phyloP scores from a whole-genome alignment of 225 moss, liverwort and hornwort species.

The Takakia lepidozioides region DNA sequence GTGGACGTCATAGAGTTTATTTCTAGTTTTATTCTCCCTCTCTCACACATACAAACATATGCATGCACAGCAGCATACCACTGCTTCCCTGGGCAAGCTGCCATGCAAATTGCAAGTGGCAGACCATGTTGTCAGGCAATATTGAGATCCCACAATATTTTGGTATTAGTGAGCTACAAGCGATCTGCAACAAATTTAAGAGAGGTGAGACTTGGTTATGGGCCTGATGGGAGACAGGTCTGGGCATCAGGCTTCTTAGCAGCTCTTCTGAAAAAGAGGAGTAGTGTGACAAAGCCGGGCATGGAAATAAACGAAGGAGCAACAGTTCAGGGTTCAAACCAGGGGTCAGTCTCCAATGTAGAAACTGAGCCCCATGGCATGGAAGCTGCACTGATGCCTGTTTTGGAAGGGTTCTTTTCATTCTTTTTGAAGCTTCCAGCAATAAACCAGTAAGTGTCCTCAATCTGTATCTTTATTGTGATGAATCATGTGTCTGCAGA shows the following conservation, averaged over 20 bases:
- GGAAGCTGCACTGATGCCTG: slow-evolving; percentile 60
- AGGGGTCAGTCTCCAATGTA: slow-evolving; percentile 26
- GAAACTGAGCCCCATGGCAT: slow-evolving; percentile 41
- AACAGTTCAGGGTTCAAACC: slow-evolving; percentile 18
- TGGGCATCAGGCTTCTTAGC: slow-evolving; percentile 98
- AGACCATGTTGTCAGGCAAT: too few species aligned
- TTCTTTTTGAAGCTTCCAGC: slow-evolving; percentile 78
- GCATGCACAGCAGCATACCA: too few species aligned
- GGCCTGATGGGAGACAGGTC: slow-evolving; percentile 24
- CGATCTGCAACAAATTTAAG: too few species aligned
- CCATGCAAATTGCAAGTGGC: too few species aligned
- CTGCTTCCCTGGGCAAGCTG: too few species aligned
- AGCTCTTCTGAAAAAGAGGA: slow-evolving; percentile 80
- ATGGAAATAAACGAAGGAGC: slow-evolving; percentile 34
- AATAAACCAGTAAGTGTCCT: slow-evolving; percentile 38
- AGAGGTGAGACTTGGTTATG: too few species aligned
- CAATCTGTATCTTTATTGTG: not conserved
- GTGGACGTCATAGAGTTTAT: too few species aligned
- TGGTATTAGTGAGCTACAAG: too few species aligned
- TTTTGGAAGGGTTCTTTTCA: slow-evolving; percentile 84
- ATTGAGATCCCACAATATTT: too few species aligned
- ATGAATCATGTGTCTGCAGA: too few species aligned
- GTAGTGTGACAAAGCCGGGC: slow-evolving; percentile 36
- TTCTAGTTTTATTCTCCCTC: too few species aligned
- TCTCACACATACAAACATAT: too few species aligned